Conservation (phyloP, 306 rosid species). For the Cucurbita moschata region DNA sequence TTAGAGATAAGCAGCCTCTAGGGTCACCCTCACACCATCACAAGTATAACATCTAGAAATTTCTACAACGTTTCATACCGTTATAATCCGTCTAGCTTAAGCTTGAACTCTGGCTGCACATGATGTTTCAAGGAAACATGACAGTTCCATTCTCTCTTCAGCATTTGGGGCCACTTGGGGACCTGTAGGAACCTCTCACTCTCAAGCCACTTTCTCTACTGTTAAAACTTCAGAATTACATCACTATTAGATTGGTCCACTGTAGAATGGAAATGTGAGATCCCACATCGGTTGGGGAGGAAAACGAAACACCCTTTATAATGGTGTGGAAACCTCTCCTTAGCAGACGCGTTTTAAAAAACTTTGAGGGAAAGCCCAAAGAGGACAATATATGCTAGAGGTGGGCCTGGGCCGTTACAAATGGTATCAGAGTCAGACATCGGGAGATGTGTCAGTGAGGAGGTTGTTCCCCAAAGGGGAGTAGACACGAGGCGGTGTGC, state of each 20-base stretch:
- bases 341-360: too few relatives aligned
- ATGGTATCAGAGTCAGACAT: too few relatives aligned
- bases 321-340: too few relatives aligned
- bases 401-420: too few relatives aligned
- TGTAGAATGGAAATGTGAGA: not conserved
- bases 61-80: not conserved
- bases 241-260: not conserved
- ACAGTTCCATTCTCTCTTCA: not conserved
- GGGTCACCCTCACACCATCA: not conserved
- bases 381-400: too few relatives aligned
- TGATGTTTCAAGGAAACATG: not conserved
- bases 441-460: too few relatives aligned
- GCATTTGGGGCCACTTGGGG: conserved; percentile 1
- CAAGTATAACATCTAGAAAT: not conserved
- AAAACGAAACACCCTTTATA: too few relatives aligned
- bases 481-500: too few relatives aligned
- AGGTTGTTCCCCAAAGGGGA: too few relatives aligned
- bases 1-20: not conserved
- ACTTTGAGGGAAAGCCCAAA: too few relatives aligned
- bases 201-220: conserved; percentile 1
- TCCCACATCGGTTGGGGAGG: too few relatives aligned
- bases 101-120: not conserved
- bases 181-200: not conserved
- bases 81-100: not conserved
- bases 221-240: not conserved